Conservation (phyloP, 345 rosid genomes). For the Jatropha curcas region DNA sequence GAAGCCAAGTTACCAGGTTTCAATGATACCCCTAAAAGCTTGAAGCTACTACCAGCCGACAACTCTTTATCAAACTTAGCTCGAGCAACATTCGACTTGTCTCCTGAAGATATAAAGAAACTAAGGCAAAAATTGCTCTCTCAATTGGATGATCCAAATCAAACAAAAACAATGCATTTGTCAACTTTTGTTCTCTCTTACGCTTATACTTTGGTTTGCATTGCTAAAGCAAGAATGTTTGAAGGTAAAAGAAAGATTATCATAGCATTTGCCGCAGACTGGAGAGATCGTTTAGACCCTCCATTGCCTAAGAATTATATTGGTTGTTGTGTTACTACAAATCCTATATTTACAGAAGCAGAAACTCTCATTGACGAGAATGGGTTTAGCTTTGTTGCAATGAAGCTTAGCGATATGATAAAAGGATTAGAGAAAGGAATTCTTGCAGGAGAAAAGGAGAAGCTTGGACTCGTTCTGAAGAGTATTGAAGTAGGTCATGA, state of each 20-base stretch:
- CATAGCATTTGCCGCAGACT: neutral
- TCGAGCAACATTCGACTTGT: slow-evolving; percentile 14
- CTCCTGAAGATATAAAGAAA: neutral
- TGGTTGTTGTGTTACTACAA: neutral
- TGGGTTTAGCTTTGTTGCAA: neutral
- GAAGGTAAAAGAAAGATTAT: neutral
- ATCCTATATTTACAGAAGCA: neutral
- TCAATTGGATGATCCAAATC: neutral
- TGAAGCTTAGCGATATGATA: neutral
- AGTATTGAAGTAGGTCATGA: neutral
- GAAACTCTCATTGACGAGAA: neutral
- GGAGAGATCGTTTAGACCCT: slow-evolving; percentile 7
- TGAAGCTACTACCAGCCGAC: neutral
- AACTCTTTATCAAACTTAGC: neutral
- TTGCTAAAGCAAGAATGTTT: neutral
- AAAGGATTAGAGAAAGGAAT: neutral
- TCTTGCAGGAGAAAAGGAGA: slow-evolving; percentile 6
- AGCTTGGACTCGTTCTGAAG: neutral
- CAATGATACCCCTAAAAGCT: neutral
- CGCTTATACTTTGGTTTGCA: neutral
- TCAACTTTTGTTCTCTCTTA: slow-evolving; percentile 6
- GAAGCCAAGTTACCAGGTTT: neutral
- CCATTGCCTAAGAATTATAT: slow-evolving; percentile 1
- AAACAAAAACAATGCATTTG: neutral
- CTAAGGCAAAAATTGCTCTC: slow-evolving; percentile 1